These are phyloP conservation scores for Phoma sp. DNA, from an alignment of 2,329 filamentous ascomycete species.

Conservation along the genomic window DNA sequence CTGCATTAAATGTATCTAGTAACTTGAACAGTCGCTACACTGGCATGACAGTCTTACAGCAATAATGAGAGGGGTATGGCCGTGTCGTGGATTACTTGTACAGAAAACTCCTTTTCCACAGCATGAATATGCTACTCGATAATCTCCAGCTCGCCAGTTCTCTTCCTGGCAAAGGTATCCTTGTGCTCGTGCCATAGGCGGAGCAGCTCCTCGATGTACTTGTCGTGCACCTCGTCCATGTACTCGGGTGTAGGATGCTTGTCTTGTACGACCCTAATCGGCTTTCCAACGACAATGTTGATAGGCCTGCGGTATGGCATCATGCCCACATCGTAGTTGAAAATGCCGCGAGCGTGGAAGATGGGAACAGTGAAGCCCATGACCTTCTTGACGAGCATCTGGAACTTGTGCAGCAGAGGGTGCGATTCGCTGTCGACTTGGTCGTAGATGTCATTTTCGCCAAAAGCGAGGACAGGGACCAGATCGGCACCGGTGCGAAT, in stretches of 20 bases:
- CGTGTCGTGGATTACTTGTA: not conserved
- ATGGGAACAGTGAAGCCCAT: constrained; percentile 93
- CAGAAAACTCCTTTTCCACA: not conserved
- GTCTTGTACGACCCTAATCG: constrained; percentile 72
- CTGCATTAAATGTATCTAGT: not conserved
- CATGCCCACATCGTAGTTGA: constrained; percentile 96
- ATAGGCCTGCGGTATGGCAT: constrained; percentile 91
- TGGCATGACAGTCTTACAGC: not conserved
- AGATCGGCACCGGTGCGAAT: constrained; percentile 91
- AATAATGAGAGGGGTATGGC: not conserved
- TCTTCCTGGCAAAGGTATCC: constrained; percentile 71
- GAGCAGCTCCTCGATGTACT: constrained; percentile 79
- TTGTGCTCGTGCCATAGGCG: constrained; percentile 80
- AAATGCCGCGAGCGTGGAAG: constrained; percentile 88
- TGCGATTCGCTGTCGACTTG: constrained; percentile 81
- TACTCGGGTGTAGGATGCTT: constrained; percentile 74
- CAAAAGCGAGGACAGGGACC: constrained; percentile 90
- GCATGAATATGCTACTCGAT: constrained; percentile 55
- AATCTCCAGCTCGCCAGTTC: constrained; percentile 72
- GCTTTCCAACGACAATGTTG: constrained; percentile 87
- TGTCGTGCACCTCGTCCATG: constrained; percentile 78
- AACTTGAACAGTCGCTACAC: not conserved
- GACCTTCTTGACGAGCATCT: constrained; percentile 82
- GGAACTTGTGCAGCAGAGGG: constrained; percentile 78
- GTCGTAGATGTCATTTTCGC: constrained; percentile 95